A percentile compares a stretch with the other conserved stretches of the same genome.
Evolutionary conservation across 2,329 filamentous ascomycete species (phyloP).

Genomic region (Biscogniauxia marginata): DNA sequence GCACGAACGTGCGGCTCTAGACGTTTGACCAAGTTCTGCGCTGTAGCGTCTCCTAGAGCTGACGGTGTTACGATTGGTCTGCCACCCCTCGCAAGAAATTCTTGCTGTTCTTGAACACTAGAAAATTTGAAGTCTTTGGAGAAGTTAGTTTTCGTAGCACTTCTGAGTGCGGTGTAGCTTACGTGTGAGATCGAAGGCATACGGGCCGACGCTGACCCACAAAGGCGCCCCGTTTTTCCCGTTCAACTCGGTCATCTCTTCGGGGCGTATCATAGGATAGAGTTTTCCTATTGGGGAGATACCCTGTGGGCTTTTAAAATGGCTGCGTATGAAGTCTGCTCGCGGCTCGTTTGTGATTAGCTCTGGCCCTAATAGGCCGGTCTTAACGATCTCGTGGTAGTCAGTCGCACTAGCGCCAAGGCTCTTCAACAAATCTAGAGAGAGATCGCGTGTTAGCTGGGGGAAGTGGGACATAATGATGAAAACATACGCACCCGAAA

Average conservation of each 20-base stretch:
- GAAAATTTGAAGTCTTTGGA: not conserved
- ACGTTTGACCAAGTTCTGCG: constrained; percentile 1
- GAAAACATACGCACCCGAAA: constrained; percentile 13
- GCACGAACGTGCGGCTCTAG: constrained; percentile 11
- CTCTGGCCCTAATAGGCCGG: not conserved
- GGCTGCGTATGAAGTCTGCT: constrained; percentile 1
- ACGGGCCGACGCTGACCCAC: constrained; percentile 2
- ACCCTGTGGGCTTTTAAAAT: not conserved
- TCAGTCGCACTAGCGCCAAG: constrained; percentile 5
- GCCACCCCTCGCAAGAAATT: not conserved
- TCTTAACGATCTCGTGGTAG: not conserved
- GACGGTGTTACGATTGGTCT: not conserved
- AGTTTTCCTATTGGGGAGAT: not conserved
- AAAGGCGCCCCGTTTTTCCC: constrained; percentile 6
- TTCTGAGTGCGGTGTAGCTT: not conserved
- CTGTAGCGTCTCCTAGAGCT: not conserved
- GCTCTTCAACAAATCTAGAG: constrained; percentile 1
- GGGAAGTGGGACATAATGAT: too few relatives aligned
- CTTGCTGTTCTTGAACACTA: not conserved
- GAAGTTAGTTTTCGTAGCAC: not conserved
- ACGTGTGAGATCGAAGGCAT: constrained; percentile 10
- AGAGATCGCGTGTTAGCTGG: not conserved
- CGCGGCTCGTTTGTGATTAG: not conserved
- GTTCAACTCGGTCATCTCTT: constrained; percentile 8
- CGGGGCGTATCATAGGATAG: not conserved